Percentiles rank a stretch among this genome's conserved stretches.
These are phyloP conservation scores for Elaeis guineensis DNA, from an alignment of 176 grass and related monocot genomes.

Conservation along the genomic window DNA sequence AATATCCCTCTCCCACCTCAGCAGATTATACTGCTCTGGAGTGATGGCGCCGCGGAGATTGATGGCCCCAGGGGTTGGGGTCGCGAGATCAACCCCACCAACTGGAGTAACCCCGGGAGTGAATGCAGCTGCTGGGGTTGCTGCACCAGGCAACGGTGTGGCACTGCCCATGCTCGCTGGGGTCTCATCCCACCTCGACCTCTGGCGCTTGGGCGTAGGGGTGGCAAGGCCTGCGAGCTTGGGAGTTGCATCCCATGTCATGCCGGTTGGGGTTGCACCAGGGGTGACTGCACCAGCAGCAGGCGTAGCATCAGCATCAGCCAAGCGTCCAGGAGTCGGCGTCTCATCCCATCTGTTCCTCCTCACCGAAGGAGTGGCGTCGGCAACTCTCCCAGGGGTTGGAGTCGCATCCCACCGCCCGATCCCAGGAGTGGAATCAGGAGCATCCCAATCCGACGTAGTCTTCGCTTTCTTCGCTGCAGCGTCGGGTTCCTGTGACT, in stretches of 20 bases:
- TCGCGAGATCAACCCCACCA: conserved; percentile 58
- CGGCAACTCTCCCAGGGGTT: conserved; percentile 47
- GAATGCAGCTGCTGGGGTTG: conserved; percentile 36
- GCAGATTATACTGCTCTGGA: conserved; percentile 76
- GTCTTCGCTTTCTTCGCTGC: conserved; percentile 57
- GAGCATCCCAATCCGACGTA: conserved; percentile 79
- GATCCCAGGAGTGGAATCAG: conserved; percentile 81
- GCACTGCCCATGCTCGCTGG: conserved; percentile 63
- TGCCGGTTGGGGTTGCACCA: conserved; percentile 68
- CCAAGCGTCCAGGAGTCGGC: conserved; percentile 77
- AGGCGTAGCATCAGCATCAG: conserved; percentile 64
- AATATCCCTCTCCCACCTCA: conserved; percentile 91
- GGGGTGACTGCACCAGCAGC: conserved; percentile 58
- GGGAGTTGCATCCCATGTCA: conserved; percentile 92
- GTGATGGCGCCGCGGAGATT: conserved; percentile 62
- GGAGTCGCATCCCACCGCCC: conserved; percentile 78
- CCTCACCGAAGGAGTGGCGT: conserved; percentile 59
- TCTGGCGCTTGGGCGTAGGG: conserved; percentile 86
- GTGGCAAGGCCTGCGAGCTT: conserved; percentile 77
- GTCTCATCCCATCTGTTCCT: conserved; percentile 99
- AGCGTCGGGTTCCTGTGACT: conserved; percentile 59
- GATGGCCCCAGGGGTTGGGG: conserved; percentile 53
- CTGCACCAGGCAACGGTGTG: conserved; percentile 33
- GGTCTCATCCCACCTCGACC: conserved; percentile 94
- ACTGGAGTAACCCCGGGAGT: conserved; percentile 81